Conservation (phyloP, 345 rosid species). For the Physaria fendleri region DNA sequence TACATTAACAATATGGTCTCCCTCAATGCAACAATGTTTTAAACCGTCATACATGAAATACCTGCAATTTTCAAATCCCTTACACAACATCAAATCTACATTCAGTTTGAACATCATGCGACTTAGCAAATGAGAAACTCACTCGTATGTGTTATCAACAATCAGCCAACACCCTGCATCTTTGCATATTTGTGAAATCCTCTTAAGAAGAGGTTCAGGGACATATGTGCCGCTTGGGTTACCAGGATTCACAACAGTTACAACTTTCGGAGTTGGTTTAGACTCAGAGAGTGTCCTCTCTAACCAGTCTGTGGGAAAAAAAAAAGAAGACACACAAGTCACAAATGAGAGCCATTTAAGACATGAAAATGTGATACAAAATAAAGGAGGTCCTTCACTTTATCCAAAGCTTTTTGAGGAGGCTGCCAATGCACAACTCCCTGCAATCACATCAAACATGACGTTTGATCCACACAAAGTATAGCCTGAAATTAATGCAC, state of each 20-base stretch:
- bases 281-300: conserved; percentile 56
- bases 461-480: neutral
- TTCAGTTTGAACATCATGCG: neutral
- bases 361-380: neutral
- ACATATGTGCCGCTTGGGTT: conserved; percentile 91
- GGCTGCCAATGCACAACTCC: conserved; percentile 97
- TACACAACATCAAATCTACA: neutral
- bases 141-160: conserved; percentile 97
- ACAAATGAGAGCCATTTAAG: neutral
- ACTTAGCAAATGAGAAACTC: conserved; percentile 32
- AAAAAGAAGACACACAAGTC: neutral
- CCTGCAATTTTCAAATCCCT: conserved; percentile 37
- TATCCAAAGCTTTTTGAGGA: conserved; percentile 65
- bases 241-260: conserved; percentile 91
- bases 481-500: conserved; percentile 39
- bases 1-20: conserved; percentile 82
- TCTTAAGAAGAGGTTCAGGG: conserved; percentile 84
- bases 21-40: conserved; percentile 83
- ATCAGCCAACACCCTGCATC: conserved; percentile 92
- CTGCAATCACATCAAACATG: conserved; percentile 27
- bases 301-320: conserved; percentile 80
- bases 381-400: conserved; percentile 46
- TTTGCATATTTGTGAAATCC: conserved; percentile 77
- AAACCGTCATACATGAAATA: conserved; percentile 92
- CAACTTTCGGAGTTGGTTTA: conserved; percentile 84